Evolutionary conservation across 176 grass and related monocot genomes (phyloP).

Genomic region (Alloteropsis semialata): DNA sequence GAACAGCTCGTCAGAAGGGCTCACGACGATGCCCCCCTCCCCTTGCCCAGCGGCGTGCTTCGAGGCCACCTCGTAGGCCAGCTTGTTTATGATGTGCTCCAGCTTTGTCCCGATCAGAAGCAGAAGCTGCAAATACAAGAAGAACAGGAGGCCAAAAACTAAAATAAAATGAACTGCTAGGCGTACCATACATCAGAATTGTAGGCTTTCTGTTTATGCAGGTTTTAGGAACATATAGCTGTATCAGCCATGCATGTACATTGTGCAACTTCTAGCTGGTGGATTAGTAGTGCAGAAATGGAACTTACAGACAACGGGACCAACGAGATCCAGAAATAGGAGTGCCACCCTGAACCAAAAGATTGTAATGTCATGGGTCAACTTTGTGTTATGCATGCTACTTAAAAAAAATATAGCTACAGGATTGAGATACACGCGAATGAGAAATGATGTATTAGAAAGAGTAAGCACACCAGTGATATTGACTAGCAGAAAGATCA

Average conservation of each 20-base stretch:
- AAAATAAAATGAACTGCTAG: neutral
- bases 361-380: neutral
- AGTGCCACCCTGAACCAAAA: slow-evolving; percentile 61
- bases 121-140: slow-evolving; percentile 64
- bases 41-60: slow-evolving; percentile 38
- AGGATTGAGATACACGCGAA: neutral
- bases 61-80: slow-evolving; percentile 61
- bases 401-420: neutral
- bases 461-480: slow-evolving; percentile 41
- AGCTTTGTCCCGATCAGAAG: slow-evolving; percentile 75
- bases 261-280: neutral
- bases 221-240: neutral
- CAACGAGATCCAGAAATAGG: slow-evolving; percentile 86
- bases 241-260: too few relatives aligned
- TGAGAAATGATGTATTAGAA: neutral
- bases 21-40: slow-evolving; percentile 33
- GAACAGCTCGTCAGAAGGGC: slow-evolving; percentile 63
- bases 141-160: neutral
- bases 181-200: neutral
- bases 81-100: slow-evolving; percentile 77
- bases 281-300: neutral
- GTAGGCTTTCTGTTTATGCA: neutral
- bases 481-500: slow-evolving; percentile 77
- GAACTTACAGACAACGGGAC: slow-evolving; percentile 63
- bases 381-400: neutral